Evolutionary conservation across 192 early-diverging fungal genomes (phyloP).

Genomic region (Coemansia sp.): DNA sequence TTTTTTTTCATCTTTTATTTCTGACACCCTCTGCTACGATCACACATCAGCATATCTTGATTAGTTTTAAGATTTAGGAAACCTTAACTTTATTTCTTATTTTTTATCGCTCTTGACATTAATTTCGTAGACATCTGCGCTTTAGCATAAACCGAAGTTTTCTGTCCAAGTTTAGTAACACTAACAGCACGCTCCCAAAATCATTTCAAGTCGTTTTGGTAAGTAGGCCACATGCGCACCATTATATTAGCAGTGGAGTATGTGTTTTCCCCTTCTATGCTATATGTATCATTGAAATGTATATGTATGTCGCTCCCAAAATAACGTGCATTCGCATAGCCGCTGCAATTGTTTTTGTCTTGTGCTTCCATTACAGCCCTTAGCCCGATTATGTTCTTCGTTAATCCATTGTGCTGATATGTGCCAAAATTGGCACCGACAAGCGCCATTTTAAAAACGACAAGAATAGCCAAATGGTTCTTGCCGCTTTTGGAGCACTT

Average conservation of each 20-base stretch:
- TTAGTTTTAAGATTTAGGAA: too few species aligned
- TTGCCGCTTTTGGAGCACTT: background rate
- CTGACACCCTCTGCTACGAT: background rate
- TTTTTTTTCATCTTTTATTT: background rate
- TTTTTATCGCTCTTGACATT: background rate
- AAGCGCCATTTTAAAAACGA: background rate
- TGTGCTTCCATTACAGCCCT: background rate
- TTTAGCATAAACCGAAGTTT: too few species aligned
- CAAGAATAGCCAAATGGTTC: background rate
- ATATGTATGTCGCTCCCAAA: background rate
- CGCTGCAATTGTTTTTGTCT: background rate
- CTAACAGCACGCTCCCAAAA: too few species aligned
- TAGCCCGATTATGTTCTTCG: background rate
- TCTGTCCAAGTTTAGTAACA: too few species aligned
- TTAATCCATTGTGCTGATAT: slow-evolving; percentile 2
- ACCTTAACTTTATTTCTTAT: background rate
- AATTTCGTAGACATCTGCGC: too few species aligned
- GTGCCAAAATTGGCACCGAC: slow-evolving; percentile 7
- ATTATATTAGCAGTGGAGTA: background rate
- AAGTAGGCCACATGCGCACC: background rate
- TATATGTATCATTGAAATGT: background rate
- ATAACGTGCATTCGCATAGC: slow-evolving; percentile 1
- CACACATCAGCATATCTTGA: too few species aligned
- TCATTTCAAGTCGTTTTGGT: background rate
- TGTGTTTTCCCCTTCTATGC: background rate